Evolutionary conservation across 306 rosid species (phyloP).

Genomic region (Glycyrrhiza uralensis): DNA sequence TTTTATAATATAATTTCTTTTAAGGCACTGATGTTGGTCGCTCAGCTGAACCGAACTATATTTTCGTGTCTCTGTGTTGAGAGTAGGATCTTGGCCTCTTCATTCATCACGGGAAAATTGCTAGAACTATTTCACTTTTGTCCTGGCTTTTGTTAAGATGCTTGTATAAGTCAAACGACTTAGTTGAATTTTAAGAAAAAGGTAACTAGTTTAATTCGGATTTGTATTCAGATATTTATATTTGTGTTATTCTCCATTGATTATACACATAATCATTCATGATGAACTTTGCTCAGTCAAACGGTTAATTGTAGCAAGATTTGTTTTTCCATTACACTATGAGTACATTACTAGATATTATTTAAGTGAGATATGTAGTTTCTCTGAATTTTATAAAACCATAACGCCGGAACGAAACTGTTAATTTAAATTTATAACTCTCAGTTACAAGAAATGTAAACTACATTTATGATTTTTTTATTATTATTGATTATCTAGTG

Average conservation of each 20-base stretch:
- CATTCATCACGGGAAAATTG: neutral
- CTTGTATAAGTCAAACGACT: neutral
- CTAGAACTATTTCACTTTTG: neutral
- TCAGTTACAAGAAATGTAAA: neutral
- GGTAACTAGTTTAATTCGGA: too few relatives aligned
- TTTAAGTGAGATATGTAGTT: too few relatives aligned
- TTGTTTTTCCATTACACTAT: too few relatives aligned
- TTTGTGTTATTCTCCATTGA: neutral
- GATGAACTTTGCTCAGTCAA: neutral
- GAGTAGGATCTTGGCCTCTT: neutral
- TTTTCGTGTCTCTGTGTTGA: too few relatives aligned
- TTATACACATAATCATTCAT: neutral
- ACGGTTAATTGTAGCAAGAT: neutral
- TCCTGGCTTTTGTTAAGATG: neutral
- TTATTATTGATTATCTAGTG: neutral
- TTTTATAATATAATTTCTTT: neutral
- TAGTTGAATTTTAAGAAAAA: neutral
- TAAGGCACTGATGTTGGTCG: conserved; percentile 11
- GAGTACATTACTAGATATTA: too few relatives aligned
- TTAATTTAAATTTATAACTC: neutral
- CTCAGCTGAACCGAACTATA: neutral
- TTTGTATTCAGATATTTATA: too few relatives aligned
- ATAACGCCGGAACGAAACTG: neutral
- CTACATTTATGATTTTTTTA: neutral
- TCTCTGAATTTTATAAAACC: too few relatives aligned